Base-by-base conservation (phyloP, 768 basidiomycete genomes). In the Russula emetica region DNA sequence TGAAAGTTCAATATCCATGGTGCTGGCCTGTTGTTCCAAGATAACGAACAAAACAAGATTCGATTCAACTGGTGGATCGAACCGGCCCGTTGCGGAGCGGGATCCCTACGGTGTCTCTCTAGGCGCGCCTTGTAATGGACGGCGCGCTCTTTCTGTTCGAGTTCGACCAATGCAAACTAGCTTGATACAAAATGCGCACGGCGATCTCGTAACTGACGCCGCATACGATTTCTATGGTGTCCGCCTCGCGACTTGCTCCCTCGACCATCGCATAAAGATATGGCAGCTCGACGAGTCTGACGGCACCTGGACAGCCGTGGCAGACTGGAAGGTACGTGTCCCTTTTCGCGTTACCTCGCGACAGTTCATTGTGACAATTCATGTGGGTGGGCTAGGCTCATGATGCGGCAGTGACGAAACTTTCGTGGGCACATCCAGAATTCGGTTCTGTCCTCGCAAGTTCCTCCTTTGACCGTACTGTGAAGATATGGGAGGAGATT, bases 361-460 rank as follows among this genome's bases (percentile, higher is more conserved):
- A 45, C 13, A 42, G 40, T 58, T 63, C 54, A 58, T 32, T 42
- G n/a, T 58, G 30, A 62, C 32, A 30, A 22, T 7, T 7, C 32
- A 44, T 13, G 14, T 26, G 14, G 14, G 14, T 26, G 14, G 14
- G 40, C 16, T 70, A 96, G 92, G 96, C 95, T n/a, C 95, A 98
- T 72, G 93, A 96, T 70, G 94, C 94, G 18, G 85, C 95, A 0
- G 81, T 97, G 42, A 84, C 92, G 9, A 87, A 83, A 73, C 69
- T 97, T 16, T 83, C 83, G 58, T 98, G 94, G 91, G 93, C 93
- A 1, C 94, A 95, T 71, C 94, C 96, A 5, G 88, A 94, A 74
- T 94, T 94, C 63, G 95, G 94, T 5, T 83, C 85, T 1, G 83
- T 97, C 58, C 78, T 98, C 60, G 93, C 93, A 0, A 92, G 90